Percentiles rank a stretch among this genome's conserved stretches.
phyloP scores from a whole-genome alignment of 352 stramenopile genomes.

The Pilasporangium apinafurcum region DNA sequence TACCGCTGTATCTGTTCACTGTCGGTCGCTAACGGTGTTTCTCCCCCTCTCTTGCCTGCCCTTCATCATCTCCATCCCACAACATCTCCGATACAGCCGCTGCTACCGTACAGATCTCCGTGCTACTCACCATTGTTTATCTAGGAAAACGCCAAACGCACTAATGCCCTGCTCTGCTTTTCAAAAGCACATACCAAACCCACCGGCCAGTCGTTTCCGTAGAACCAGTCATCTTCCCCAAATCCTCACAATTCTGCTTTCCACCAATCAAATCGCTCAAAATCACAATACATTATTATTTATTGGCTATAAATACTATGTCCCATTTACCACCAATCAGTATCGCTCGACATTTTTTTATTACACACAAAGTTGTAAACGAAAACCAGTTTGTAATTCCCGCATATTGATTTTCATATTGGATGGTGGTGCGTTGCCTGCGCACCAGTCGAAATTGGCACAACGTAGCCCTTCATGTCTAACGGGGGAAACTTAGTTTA shows the following conservation, averaged over 20 bases:
- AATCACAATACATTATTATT: not conserved
- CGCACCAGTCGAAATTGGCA: not conserved
- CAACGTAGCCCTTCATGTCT: not conserved
- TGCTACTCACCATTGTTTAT: slow-evolving; percentile 75
- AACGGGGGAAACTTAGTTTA: slow-evolving; percentile 29
- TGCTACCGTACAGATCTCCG: too few species aligned
- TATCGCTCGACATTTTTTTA: not conserved
- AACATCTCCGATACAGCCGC: not conserved
- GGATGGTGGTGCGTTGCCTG: not conserved
- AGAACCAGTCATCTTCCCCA: slow-evolving; percentile 75
- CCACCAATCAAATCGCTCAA: slow-evolving; percentile 25
- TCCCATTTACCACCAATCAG: slow-evolving; percentile 4
- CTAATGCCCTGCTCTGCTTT: slow-evolving; percentile 29
- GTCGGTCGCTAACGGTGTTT: not conserved
- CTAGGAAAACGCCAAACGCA: slow-evolving; percentile 85
- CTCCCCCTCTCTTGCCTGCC: not conserved
- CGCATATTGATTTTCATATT: slow-evolving; percentile 3
- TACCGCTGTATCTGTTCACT: not conserved
- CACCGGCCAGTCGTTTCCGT: slow-evolving; percentile 22
- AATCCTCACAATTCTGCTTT: slow-evolving; percentile 8
- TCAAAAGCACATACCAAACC: not conserved
- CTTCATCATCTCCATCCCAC: not conserved
- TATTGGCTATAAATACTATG: slow-evolving; percentile 28
- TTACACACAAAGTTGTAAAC: too few species aligned
- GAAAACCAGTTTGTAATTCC: too few species aligned